Base-by-base conservation (phyloP, 2,329 filamentous ascomycete species). In the Talaromyces sp. region DNA sequence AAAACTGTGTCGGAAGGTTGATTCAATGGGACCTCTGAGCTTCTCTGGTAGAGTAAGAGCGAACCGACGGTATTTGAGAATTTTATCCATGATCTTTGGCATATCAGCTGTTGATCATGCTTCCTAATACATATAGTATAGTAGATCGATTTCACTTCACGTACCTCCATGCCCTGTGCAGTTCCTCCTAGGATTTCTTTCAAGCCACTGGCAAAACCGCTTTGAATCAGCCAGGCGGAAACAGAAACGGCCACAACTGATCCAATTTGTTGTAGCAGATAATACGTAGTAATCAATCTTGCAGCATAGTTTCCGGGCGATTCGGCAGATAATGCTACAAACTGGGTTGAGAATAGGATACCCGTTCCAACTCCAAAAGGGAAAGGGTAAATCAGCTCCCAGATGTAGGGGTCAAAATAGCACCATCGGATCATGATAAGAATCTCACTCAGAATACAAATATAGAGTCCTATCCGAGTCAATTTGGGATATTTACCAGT, bases 191-290 rank as follows among this genome's bases (percentile, higher is more conserved):
- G 22, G 6, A 32, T 11, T 1, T 19, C 17, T 44, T 20, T 32
- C 42, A 44, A 29, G 3, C 16, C 17, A 33, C 19, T 44, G 16
- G 27, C 29, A 20, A 44, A 44, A 11, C 3, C 9, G 19, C 42
- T 44, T 32, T 27, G 16, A 44, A 44, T n/a, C 13, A 32, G 16
- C 17, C 42, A 32, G 6, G 42, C 29, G 13, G 42, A 32, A 33
- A 43, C 37, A 19, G 47, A 42, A 17, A 43, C 40, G 17, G 39
- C 47, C 29, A 49, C 14, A n/a, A 49, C 40, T 6, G 32, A 36
- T 3, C 47, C 47, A 37, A 49, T 27, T 17, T 49, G 47, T n/a
- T 49, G 47, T 20, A 43, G 24, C 11, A 49, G 29, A 29, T 49
- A 49, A 44, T 49, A 49, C 6, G 47, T 49, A 4, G 47, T 49